These are phyloP conservation scores for Sequoia sempervirens DNA, from an alignment of 75 land plant species.

Conservation along the genomic window DNA sequence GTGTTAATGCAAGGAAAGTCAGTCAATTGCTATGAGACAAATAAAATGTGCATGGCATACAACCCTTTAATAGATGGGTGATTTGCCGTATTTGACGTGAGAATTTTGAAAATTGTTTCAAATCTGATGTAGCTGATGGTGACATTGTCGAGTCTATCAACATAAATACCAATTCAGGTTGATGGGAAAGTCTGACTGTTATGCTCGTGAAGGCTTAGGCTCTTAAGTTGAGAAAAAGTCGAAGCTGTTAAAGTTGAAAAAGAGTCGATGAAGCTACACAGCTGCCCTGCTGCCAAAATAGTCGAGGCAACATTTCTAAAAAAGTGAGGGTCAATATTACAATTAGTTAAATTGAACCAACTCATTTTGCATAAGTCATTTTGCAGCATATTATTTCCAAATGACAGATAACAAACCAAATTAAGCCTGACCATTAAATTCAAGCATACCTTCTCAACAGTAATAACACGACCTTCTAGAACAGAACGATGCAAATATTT, in stretches of 20 bases:
- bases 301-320: constrained; percentile 37
- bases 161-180: constrained; percentile 13
- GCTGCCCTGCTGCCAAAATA: constrained; percentile 46
- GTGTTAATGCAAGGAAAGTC: neutral
- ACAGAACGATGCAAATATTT: constrained; percentile 79
- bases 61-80: constrained; percentile 29
- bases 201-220: constrained; percentile 32
- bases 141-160: constrained; percentile 12
- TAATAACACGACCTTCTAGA: constrained; percentile 85
- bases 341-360: neutral
- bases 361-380: neutral
- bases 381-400: neutral
- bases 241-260: constrained; percentile 14
- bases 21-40: constrained; percentile 19
- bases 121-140: constrained; percentile 32
- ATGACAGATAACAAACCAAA: neutral
- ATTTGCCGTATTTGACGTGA: constrained; percentile 19
- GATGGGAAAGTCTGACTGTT: constrained; percentile 25
- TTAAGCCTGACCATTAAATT: neutral
- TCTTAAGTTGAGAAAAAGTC: constrained; percentile 11
- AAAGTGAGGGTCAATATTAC: constrained; percentile 6
- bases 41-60: constrained; percentile 31
- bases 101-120: constrained; percentile 31
- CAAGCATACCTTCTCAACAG: constrained; percentile 78
- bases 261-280: constrained; percentile 48